Base-by-base conservation (phyloP, 1,284 basidiomycete genomes). In the Puccinia novopanici region DNA sequence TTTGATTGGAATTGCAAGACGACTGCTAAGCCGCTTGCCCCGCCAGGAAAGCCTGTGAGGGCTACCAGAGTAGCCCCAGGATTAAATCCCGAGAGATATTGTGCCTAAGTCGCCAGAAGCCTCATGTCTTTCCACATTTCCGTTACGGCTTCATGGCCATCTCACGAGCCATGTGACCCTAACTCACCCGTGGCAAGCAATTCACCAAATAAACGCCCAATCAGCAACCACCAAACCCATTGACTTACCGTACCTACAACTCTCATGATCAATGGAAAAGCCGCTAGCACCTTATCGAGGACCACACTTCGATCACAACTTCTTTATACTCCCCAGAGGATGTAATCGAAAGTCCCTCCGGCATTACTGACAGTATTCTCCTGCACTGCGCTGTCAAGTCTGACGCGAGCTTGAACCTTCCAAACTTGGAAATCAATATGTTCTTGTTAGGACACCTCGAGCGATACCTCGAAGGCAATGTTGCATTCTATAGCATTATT, bases 81-180 rank as follows among this genome's bases (percentile, higher is more conserved):
- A 70, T 30, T 52, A 57, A 34, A 70, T 48, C 24, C 12, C 13
- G 19, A 22, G 17, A 4, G 45, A 75, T 65, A 22, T 37, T 24
- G 22, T 19, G 17, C 57, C 55, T 22, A 71, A 6, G 3, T 37
- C 76, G 0, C 67, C 76, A 27, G 67, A 40, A 52, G 40, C 42
- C 24, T 63, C 77, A 10, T 80, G 55, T 42, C 68, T 80, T 30
- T 71, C 57, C 24, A 73, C 77, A 12, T 80, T 80, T 52, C 77
- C 77, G 45, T 24, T n/a, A 75, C 55, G 22, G 65, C 6, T 30
- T 27, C 63, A 48, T 61, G 15, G 42, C 40, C 71, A 45, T n/a
- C 30, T 42, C 24, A 48, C 68, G 13, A 50, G 9, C 27, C 48
- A 34, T 27, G 12, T 48, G 74, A 61, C n/a, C 45, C 12, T 10